Evolutionary conservation across 2,329 filamentous ascomycete genomes (phyloP).

Genomic region (Alternaria sp.): DNA sequence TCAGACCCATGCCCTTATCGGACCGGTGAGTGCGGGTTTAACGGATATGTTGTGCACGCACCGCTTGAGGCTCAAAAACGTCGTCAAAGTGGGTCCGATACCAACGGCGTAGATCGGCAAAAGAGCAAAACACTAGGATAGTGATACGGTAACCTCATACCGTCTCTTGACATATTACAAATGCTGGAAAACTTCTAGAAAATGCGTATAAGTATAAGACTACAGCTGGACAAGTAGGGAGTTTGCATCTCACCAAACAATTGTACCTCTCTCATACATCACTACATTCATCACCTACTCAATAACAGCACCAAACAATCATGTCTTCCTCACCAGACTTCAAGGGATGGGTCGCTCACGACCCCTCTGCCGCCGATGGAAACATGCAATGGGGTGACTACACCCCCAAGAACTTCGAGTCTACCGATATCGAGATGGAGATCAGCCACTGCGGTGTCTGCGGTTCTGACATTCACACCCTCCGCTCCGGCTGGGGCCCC

Average conservation of each 20-base stretch:
- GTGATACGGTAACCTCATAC: conserved; percentile 11
- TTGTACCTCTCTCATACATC: not conserved
- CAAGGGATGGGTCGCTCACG: conserved; percentile 65
- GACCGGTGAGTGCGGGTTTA: conserved; percentile 6
- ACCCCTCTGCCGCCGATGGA: conserved; percentile 58
- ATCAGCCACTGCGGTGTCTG: conserved; percentile 54
- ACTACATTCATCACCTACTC: not conserved
- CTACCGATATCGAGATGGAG: conserved; percentile 66
- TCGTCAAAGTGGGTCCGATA: conserved; percentile 24
- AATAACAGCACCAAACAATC: not conserved
- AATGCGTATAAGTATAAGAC: conserved; percentile 2
- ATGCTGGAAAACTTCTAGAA: conserved; percentile 21
- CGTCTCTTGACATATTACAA: conserved; percentile 30
- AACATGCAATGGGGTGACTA: conserved; percentile 63
- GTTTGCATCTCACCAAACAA: not conserved
- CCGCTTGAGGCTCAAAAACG: conserved; percentile 20
- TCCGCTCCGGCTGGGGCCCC: conserved; percentile 55
- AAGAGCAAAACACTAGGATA: conserved; percentile 29
- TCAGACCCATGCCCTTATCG: conserved; percentile 6
- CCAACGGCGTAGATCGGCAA: conserved; percentile 34
- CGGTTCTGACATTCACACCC: conserved; percentile 46
- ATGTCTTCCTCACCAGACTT: conserved; percentile 53
- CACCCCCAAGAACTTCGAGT: conserved; percentile 61
- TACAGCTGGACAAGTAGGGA: not conserved
- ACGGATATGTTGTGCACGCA: conserved; percentile 8